Evolutionary conservation across 2,329 filamentous ascomycete species (phyloP).

Genomic region (Scedosporium boydii): DNA sequence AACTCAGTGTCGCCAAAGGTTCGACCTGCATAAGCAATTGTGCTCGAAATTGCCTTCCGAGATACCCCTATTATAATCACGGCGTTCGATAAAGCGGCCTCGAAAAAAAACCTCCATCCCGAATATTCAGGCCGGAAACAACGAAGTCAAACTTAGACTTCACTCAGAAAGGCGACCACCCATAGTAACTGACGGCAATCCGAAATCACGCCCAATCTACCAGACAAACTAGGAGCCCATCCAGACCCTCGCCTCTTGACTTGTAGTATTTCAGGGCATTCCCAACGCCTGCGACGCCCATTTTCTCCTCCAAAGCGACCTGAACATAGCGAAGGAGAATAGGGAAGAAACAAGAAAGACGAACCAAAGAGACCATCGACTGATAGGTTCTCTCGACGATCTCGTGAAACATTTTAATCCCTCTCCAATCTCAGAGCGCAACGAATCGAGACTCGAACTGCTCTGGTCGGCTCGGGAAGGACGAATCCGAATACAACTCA

Average conservation of each 20-base stretch:
- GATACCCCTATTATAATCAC: background rate
- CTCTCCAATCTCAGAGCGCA: background rate
- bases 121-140: too few relatives aligned
- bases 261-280: too few relatives aligned
- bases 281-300: too few relatives aligned
- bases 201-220: too few relatives aligned
- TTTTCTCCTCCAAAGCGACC: too few relatives aligned
- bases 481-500: background rate
- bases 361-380: background rate
- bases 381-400: background rate
- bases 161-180: too few relatives aligned
- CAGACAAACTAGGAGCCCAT: too few relatives aligned
- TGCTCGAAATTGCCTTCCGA: background rate
- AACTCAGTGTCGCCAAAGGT: background rate
- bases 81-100: background rate
- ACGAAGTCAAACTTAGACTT: too few relatives aligned
- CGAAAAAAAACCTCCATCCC: background rate
- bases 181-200: too few relatives aligned
- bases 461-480: background rate
- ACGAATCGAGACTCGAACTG: background rate
- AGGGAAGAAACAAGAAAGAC: background rate
- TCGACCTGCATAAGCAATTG: background rate
- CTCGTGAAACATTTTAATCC: background rate
- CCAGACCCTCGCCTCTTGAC: too few relatives aligned
- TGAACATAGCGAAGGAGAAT: too few relatives aligned